These are phyloP conservation scores for Bimuria novae-zelandiae DNA, from an alignment of 2,329 filamentous ascomycete genomes.

Conservation along the genomic window DNA sequence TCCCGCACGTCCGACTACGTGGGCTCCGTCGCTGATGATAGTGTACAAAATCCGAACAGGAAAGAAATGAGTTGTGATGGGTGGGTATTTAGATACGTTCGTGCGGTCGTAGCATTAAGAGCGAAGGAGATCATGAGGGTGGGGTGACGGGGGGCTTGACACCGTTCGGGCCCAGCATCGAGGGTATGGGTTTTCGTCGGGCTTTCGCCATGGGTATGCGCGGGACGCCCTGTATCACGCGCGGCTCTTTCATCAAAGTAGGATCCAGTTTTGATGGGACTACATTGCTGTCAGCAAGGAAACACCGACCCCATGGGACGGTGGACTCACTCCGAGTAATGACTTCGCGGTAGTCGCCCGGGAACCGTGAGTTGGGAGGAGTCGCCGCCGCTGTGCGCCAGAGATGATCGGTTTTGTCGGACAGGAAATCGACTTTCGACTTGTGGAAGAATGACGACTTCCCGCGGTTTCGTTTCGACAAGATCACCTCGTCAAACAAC, in stretches of 20 bases:
- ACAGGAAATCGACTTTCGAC: slow-evolving; percentile 63
- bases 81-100: slow-evolving; percentile 20
- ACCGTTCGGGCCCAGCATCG: slow-evolving; percentile 43
- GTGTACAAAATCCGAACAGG: slow-evolving; percentile 28
- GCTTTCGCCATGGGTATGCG: slow-evolving; percentile 57
- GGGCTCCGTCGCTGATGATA: slow-evolving; percentile 40
- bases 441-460: slow-evolving; percentile 69
- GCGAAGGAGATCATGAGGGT: slow-evolving; percentile 25
- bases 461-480: slow-evolving; percentile 74
- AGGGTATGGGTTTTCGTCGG: slow-evolving; percentile 55
- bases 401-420: slow-evolving; percentile 75
- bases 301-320: slow-evolving; percentile 55
- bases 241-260: slow-evolving; percentile 86
- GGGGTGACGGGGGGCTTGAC: slow-evolving; percentile 27
- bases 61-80: slow-evolving; percentile 19
- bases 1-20: slow-evolving; percentile 18
- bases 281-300: slow-evolving; percentile 59
- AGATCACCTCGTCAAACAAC: slow-evolving; percentile 82
- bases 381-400: slow-evolving; percentile 71
- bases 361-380: slow-evolving; percentile 58
- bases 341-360: slow-evolving; percentile 59
- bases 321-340: slow-evolving; percentile 57
- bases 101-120: slow-evolving; percentile 4
- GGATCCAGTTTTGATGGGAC: slow-evolving; percentile 84
- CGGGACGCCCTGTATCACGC: slow-evolving; percentile 87